phyloP scores from a whole-genome alignment of 1,284 basidiomycete genomes.

The Cystobasidium slooffiae region DNA sequence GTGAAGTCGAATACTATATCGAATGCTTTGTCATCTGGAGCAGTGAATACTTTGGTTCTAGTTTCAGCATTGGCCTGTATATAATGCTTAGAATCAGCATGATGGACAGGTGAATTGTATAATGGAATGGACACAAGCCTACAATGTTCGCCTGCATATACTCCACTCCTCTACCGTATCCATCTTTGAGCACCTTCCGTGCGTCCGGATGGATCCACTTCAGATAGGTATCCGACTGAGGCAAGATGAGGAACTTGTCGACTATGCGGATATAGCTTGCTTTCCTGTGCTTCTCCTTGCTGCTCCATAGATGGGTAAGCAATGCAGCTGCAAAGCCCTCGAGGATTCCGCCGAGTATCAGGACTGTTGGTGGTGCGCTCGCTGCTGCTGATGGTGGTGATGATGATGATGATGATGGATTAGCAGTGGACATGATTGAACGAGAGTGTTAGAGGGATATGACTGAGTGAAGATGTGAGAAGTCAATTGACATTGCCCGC shows the following conservation, averaged over 20 bases:
- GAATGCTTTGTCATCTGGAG: slow-evolving; percentile 34
- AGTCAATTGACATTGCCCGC: not conserved
- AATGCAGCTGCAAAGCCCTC: slow-evolving; percentile 27
- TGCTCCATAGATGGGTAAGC: slow-evolving; percentile 28
- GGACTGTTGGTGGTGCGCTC: slow-evolving; percentile 12
- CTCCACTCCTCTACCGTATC: slow-evolving; percentile 44
- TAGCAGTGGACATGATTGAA: not conserved
- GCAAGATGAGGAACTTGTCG: slow-evolving; percentile 37
- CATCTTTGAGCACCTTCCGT: slow-evolving; percentile 45
- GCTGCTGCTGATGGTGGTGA: not conserved
- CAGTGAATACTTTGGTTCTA: slow-evolving; percentile 22
- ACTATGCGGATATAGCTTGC: slow-evolving; percentile 28
- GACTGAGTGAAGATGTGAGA: too few species aligned
- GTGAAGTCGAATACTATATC: slow-evolving; percentile 41
- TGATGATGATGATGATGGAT: not conserved
- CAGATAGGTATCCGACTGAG: slow-evolving; percentile 28
- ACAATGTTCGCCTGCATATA: slow-evolving; percentile 49
- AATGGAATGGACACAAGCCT: not conserved
- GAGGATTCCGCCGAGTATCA: slow-evolving; percentile 25
- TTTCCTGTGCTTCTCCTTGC: slow-evolving; percentile 7
- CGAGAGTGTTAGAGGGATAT: too few species aligned
- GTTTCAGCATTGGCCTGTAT: slow-evolving; percentile 25
- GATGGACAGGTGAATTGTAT: not conserved
- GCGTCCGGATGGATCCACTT: slow-evolving; percentile 39
- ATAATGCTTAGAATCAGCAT: not conserved